A percentile compares a stretch with the other conserved stretches of the same genome.
Evolutionary conservation across 2,329 filamentous ascomycete genomes (phyloP).

Genomic region (Venturia pyrina): DNA sequence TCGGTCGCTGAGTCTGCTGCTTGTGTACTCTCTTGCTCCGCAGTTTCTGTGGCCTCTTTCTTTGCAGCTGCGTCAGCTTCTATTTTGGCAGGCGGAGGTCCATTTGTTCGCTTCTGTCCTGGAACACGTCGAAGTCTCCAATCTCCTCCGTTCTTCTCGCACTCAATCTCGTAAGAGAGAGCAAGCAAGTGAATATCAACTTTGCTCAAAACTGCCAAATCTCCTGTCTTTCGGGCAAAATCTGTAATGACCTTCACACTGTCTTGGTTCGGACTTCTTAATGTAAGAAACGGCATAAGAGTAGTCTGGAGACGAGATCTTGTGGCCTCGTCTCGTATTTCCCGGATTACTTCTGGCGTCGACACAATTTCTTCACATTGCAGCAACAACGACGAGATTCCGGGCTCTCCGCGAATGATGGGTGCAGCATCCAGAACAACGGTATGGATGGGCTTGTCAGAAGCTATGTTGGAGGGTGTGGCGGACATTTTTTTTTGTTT

Average conservation of each 20-base stretch:
- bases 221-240: slow-evolving; percentile 83
- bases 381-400: slow-evolving; percentile 69
- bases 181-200: slow-evolving; percentile 86
- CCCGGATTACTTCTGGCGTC: slow-evolving; percentile 72
- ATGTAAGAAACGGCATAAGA: slow-evolving; percentile 71
- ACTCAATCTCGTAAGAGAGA: slow-evolving; percentile 87
- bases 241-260: slow-evolving; percentile 72
- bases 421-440: slow-evolving; percentile 86
- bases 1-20: slow-evolving; percentile 13
- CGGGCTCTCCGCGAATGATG: slow-evolving; percentile 84
- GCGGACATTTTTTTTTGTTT: not conserved
- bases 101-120: slow-evolving; percentile 69
- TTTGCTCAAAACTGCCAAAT: slow-evolving; percentile 75
- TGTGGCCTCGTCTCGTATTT: slow-evolving; percentile 79
- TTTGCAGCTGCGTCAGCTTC: slow-evolving; percentile 22
- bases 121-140: slow-evolving; percentile 73
- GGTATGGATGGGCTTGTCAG: slow-evolving; percentile 62
- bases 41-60: slow-evolving; percentile 17
- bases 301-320: slow-evolving; percentile 73
- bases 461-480: slow-evolving; percentile 4
- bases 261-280: slow-evolving; percentile 62
- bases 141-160: slow-evolving; percentile 80
- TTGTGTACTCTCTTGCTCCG: slow-evolving; percentile 5
- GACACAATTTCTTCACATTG: slow-evolving; percentile 72
- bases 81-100: slow-evolving; percentile 46